Percentiles rank a stretch among this genome's conserved stretches.
phyloP scores from a whole-genome alignment of 1,139 yeast species.

The Magnusiomyces suaveolens region DNA sequence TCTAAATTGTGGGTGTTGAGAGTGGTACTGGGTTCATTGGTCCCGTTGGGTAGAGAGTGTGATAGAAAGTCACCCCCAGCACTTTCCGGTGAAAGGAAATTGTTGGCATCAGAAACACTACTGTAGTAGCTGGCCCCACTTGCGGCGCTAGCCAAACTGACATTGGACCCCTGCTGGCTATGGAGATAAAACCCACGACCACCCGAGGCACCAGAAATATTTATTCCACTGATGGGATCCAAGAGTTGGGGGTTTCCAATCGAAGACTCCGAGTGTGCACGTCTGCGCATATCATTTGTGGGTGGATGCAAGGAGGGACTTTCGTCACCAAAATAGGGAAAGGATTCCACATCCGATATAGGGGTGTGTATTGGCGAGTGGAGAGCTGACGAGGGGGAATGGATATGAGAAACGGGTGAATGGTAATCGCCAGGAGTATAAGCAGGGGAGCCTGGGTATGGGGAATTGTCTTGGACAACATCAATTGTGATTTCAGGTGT shows the following conservation, averaged over 20 bases:
- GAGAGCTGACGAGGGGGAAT: neutral
- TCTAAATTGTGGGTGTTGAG: neutral
- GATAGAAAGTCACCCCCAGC: neutral
- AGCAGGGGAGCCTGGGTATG: neutral
- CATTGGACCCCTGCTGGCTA: slow-evolving; percentile 8
- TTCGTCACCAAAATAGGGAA: slow-evolving; percentile 2
- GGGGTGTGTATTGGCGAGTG: neutral
- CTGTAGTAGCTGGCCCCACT: neutral
- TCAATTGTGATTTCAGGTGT: slow-evolving; percentile 16
- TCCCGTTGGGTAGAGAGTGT: no score
- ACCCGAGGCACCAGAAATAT: neutral
- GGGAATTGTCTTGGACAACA: slow-evolving; percentile 7
- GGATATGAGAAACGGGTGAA: slow-evolving; percentile 7
- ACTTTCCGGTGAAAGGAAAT: neutral
- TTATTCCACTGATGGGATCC: neutral
- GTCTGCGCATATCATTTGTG: slow-evolving; percentile 13
- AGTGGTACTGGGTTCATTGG: neutral
- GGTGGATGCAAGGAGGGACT: slow-evolving; percentile 14
- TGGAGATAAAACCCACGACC: slow-evolving; percentile 6
- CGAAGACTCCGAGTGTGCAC: slow-evolving; percentile 22
- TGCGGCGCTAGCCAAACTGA: slow-evolving; percentile 6
- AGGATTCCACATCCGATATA: slow-evolving; percentile 10
- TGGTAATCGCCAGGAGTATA: neutral
- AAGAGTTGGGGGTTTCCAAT: neutral
- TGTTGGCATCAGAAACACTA: neutral